These are phyloP conservation scores for Nothophoma quercina DNA, from an alignment of 2,329 filamentous ascomycete genomes.

Conservation along the genomic window DNA sequence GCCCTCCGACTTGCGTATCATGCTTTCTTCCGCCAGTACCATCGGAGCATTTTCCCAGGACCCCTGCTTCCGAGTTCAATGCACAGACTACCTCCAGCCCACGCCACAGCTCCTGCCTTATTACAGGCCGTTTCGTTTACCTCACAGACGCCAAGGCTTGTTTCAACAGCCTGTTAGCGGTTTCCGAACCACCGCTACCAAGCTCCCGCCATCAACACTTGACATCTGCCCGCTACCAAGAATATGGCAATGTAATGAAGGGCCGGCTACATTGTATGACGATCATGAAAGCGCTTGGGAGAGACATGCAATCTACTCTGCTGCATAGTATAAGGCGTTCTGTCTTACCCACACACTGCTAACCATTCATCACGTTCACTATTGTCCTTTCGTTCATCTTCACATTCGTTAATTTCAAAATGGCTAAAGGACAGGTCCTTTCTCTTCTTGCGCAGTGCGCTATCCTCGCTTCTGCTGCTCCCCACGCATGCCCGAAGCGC, in stretches of 20 bases:
- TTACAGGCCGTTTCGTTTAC: slow-evolving; percentile 3
- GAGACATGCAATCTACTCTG: neutral
- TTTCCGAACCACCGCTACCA: slow-evolving; percentile 3
- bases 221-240: neutral
- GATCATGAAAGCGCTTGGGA: neutral
- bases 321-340: neutral
- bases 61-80: neutral
- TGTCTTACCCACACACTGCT: neutral
- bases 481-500: neutral
- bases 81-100: neutral
- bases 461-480: slow-evolving; percentile 3
- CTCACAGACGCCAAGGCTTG: neutral
- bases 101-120: neutral
- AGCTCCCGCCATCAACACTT: neutral
- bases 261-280: neutral
- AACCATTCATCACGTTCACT: neutral
- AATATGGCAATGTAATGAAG: neutral
- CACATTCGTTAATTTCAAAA: slow-evolving; percentile 9
- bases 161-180: slow-evolving; percentile 11
- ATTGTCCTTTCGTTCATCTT: neutral
- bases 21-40: neutral
- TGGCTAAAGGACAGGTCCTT: slow-evolving; percentile 10
- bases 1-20: too few species aligned
- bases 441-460: slow-evolving; percentile 11
- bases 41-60: neutral